Percentiles rank a stretch among this genome's conserved stretches.
Conservation (phyloP, 164 flowering plant genomes). For the Annona squamosa region DNA sequence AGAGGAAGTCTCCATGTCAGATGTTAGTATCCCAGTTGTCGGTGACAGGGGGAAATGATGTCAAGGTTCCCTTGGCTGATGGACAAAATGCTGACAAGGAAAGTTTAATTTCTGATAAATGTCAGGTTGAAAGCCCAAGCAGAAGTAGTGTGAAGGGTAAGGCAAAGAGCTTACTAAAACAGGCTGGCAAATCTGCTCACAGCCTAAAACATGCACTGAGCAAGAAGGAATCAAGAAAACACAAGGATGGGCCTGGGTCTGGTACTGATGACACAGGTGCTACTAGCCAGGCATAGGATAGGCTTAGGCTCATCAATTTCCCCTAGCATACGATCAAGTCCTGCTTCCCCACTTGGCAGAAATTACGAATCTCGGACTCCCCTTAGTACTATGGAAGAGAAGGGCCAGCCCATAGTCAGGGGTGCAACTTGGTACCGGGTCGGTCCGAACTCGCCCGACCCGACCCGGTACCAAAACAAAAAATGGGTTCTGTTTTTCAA, state of each 20-base stretch:
- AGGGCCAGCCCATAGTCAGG: too few species aligned
- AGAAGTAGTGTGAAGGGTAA: constrained; percentile 33
- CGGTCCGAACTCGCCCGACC: too few species aligned
- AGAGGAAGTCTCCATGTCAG: constrained; percentile 34
- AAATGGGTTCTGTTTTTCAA: too few species aligned
- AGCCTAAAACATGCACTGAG: constrained; percentile 9
- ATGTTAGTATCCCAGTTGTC: constrained; percentile 31
- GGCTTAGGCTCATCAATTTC: neutral
- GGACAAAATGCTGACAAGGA: constrained; percentile 23
- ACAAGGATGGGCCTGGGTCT: neutral
- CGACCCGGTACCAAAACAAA: too few species aligned
- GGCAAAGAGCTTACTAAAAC: constrained; percentile 37
- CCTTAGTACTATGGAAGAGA: neutral
- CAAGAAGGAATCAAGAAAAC: constrained; percentile 1
- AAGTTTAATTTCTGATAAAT: constrained; percentile 21
- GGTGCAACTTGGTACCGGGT: too few species aligned
- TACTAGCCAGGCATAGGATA: neutral
- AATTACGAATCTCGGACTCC: neutral
- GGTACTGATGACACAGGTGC: neutral
- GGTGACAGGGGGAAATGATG: constrained; percentile 29
- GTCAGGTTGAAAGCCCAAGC: constrained; percentile 25
- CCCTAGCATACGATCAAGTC: neutral
- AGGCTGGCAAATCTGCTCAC: constrained; percentile 32
- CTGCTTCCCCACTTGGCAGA: neutral
- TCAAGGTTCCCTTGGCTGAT: constrained; percentile 39